Evolutionary conservation across 208 protist species (phyloP).

Genomic region (Leishmania tropica): DNA sequence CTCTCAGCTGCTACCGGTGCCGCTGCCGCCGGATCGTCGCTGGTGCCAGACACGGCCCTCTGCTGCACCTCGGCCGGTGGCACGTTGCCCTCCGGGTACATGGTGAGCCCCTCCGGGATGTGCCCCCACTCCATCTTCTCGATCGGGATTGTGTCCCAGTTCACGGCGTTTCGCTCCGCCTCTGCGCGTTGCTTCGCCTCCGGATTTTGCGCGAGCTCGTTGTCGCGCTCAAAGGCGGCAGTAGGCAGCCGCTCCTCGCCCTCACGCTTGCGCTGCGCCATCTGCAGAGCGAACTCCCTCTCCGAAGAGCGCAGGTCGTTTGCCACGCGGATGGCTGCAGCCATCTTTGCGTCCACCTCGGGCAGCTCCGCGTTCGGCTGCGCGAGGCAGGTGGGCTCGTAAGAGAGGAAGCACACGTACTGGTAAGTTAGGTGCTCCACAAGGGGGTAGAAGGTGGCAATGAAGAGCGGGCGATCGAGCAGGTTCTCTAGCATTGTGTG

Average conservation of each 20-base stretch:
- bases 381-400: conserved; percentile 54
- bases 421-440: conserved; percentile 93
- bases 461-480: conserved; percentile 74
- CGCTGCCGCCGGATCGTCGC: background rate
- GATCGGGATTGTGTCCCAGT: conserved; percentile 43
- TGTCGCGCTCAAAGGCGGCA: conserved; percentile 41
- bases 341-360: conserved; percentile 30
- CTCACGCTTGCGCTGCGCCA: conserved; percentile 51
- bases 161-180: conserved; percentile 8
- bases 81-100: conserved; percentile 62
- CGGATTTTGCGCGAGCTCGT: conserved; percentile 8
- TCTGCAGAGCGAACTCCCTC: conserved; percentile 66
- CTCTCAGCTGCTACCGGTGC: background rate
- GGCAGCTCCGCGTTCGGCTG: conserved; percentile 28
- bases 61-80: background rate
- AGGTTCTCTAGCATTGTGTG: conserved; percentile 75
- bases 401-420: conserved; percentile 94
- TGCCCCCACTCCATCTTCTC: conserved; percentile 74
- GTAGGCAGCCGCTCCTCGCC: conserved; percentile 68
- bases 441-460: conserved; percentile 75
- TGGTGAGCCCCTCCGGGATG: conserved; percentile 77
- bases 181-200: conserved; percentile 1
- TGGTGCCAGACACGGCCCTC: background rate
- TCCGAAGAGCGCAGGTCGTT: conserved; percentile 78
- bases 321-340: conserved; percentile 59